Evolutionary conservation across 192 early-diverging fungal genomes (phyloP).

Genomic region (Pilaira anomala): DNA sequence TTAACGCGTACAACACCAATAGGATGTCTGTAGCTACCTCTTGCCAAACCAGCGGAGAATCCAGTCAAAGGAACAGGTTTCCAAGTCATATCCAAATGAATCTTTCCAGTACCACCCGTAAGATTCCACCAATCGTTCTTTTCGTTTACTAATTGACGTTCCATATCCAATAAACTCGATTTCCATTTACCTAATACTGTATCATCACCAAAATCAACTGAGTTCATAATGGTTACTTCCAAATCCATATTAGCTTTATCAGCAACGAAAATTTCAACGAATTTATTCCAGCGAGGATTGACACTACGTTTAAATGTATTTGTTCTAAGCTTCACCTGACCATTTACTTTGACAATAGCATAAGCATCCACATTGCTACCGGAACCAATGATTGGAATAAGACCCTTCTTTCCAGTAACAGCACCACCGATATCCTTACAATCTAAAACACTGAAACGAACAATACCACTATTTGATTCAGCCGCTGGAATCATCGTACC

Average conservation of each 20-base stretch:
- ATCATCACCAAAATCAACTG: conserved; percentile 44
- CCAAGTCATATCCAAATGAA: conserved; percentile 56
- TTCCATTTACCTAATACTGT: conserved; percentile 34
- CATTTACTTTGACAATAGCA: conserved; percentile 56
- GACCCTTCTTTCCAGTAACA: conserved; percentile 16
- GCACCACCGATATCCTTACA: conserved; percentile 58
- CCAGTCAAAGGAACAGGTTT: conserved; percentile 69
- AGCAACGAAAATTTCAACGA: conserved; percentile 67
- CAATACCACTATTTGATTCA: conserved; percentile 63
- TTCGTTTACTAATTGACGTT: conserved; percentile 29
- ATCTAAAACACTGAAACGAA: conserved; percentile 62
- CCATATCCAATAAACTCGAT: conserved; percentile 31
- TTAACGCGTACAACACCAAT: conserved; percentile 79
- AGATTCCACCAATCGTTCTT: conserved; percentile 44
- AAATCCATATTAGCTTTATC: conserved; percentile 62
- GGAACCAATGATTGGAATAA: conserved; percentile 24
- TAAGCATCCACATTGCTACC: conserved; percentile 41
- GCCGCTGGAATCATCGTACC: conserved; percentile 39
- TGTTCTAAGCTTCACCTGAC: conserved; percentile 49
- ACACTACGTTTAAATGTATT: conserved; percentile 66
- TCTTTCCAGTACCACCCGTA: conserved; percentile 38
- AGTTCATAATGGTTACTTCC: conserved; percentile 58
- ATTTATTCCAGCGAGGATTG: conserved; percentile 78
- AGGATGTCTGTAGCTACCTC: conserved; percentile 49
- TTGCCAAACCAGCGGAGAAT: conserved; percentile 53